Evolutionary conservation across 139 green algal genomes (phyloP).

Genomic region (Chlamydomonas sp.): DNA sequence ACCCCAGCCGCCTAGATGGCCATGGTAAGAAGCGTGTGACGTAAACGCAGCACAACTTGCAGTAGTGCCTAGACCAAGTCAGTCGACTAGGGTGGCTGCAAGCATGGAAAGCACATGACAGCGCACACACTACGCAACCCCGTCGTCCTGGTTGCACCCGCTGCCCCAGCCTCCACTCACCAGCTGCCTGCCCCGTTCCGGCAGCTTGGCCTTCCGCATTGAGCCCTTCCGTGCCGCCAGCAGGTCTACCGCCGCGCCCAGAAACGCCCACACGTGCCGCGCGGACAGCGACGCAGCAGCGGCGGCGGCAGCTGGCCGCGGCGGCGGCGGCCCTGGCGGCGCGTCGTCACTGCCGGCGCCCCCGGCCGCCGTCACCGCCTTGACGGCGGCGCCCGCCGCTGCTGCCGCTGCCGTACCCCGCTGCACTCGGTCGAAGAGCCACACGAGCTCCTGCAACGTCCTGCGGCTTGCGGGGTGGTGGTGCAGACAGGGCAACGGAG

Average conservation of each 20-base stretch:
- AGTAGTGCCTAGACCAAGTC: too few species aligned
- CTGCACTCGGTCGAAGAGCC: too few species aligned
- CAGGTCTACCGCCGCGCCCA: conserved; percentile 9
- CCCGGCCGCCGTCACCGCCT: neutral
- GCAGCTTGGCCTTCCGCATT: neutral
- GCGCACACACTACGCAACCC: too few species aligned
- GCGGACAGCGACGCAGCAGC: neutral
- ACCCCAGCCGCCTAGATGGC: too few species aligned
- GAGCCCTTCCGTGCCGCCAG: neutral
- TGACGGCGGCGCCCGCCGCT: neutral
- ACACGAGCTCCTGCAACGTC: neutral
- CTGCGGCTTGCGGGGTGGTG: neutral
- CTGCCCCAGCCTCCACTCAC: too few species aligned
- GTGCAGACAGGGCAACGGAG: too few species aligned
- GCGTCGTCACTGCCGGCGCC: neutral
- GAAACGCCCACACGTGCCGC: conserved; percentile 22
- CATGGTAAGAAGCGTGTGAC: too few species aligned
- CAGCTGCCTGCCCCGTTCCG: neutral
- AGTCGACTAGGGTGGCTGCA: too few species aligned
- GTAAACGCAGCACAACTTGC: too few species aligned
- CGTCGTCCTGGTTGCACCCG: too few species aligned
- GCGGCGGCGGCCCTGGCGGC: neutral
- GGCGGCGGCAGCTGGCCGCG: neutral
- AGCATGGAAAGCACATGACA: too few species aligned
- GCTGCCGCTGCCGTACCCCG: neutral